A percentile compares a stretch with the other conserved stretches of the same genome.
Conservation (phyloP, 129 eudicot species). For the Daucus carota region DH1_v3.0 NC_030382.2:34416501-34417000, state of each 20-base stretch:
- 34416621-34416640: background rate
- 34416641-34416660: slow-evolving; percentile 41
- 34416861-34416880: slow-evolving; percentile 93
- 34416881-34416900: slow-evolving; percentile 80
- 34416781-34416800: background rate
- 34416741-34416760: slow-evolving; percentile 49
- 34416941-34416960: slow-evolving; percentile 53
- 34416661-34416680: slow-evolving; percentile 79
- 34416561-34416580: background rate
- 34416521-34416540: background rate
- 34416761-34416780: slow-evolving; percentile 66
- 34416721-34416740: slow-evolving; percentile 68
- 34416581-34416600: background rate
- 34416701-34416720: slow-evolving; percentile 64
- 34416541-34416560: background rate
- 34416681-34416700: slow-evolving; percentile 65
- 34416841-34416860: slow-evolving; percentile 14
- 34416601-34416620: background rate
- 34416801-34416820: background rate
- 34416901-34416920: slow-evolving; percentile 80
- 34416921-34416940: slow-evolving; percentile 50
- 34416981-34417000: background rate
- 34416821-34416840: background rate
- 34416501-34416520: background rate
- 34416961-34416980: background rate